Evolutionary conservation across 495 filamentous ascomycete genomes (phyloP).

Genomic region (Ascodesmis nigricans): DNA sequence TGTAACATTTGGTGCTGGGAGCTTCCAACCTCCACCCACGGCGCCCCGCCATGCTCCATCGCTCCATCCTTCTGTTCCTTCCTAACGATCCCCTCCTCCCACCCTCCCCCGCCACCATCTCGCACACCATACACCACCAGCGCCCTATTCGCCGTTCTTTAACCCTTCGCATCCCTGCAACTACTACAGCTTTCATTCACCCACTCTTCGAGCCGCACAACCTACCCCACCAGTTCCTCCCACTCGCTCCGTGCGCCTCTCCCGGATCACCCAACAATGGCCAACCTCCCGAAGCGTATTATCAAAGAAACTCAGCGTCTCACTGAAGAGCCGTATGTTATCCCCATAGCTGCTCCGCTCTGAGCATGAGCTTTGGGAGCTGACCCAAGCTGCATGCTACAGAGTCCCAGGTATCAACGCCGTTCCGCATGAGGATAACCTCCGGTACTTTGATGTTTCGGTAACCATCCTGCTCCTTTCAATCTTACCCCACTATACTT

Average conservation of each 20-base stretch:
- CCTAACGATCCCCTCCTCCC: slow-evolving; percentile 1
- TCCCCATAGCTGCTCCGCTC: slow-evolving; percentile 4
- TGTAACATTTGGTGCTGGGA: not conserved
- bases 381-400: slow-evolving; percentile 4
- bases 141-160: too few relatives aligned
- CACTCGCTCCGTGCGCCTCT: slow-evolving; percentile 10
- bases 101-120: not conserved
- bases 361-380: not conserved
- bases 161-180: too few relatives aligned
- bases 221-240: slow-evolving; percentile 9
- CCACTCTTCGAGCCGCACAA: too few relatives aligned
- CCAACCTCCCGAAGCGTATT: slow-evolving; percentile 67
- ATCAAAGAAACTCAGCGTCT: slow-evolving; percentile 96
- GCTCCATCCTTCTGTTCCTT: too few relatives aligned
- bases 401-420: slow-evolving; percentile 95
- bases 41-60: too few relatives aligned
- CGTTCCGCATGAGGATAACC: slow-evolving; percentile 93
- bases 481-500: not conserved
- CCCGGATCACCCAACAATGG: slow-evolving; percentile 15
- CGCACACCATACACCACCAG: too few relatives aligned
- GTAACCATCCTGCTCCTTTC: slow-evolving; percentile 7
- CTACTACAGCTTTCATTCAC: too few relatives aligned
- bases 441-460: slow-evolving; percentile 91
- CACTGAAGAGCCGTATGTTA: slow-evolving; percentile 77
- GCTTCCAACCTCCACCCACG: not conserved